Conservation (phyloP, 352 stramenopile genomes). For the Pythium sukuiense region DNA sequence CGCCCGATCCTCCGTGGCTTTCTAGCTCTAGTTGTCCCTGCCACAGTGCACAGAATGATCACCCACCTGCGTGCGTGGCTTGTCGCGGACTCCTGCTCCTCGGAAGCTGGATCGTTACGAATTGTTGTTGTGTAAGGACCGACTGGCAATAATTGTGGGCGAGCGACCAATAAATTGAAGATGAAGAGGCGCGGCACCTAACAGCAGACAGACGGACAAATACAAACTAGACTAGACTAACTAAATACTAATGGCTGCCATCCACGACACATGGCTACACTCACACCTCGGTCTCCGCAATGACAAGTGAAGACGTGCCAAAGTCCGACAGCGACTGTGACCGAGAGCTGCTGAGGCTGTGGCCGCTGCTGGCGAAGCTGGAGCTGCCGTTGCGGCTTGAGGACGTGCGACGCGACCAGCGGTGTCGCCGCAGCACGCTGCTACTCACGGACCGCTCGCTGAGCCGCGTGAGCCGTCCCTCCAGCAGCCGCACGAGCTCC, state of each 20-base stretch:
- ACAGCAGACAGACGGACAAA: not conserved
- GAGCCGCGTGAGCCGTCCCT: conserved; percentile 53
- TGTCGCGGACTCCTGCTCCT: too few relatives aligned
- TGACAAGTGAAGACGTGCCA: conserved; percentile 18
- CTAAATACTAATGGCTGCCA: not conserved
- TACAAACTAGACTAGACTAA: conserved; percentile 4
- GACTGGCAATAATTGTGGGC: not conserved
- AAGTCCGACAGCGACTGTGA: conserved; percentile 21
- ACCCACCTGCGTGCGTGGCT: too few relatives aligned
- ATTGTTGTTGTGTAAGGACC: too few relatives aligned
- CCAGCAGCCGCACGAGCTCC: conserved; percentile 65
- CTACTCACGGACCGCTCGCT: conserved; percentile 25
- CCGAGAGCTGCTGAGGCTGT: conserved; percentile 16
- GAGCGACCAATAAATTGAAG: conserved; percentile 13
- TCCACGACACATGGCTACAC: conserved; percentile 10
- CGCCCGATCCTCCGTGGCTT: too few relatives aligned
- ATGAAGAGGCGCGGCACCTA: not conserved
- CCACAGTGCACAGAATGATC: too few relatives aligned
- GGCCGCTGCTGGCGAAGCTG: conserved; percentile 22
- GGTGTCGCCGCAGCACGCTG: conserved; percentile 19
- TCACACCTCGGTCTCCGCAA: conserved; percentile 29
- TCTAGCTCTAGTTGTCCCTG: too few relatives aligned
- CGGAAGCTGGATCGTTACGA: too few relatives aligned
- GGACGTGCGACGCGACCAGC: conserved; percentile 58
- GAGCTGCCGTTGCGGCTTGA: conserved; percentile 28